A percentile compares a stretch with the other conserved stretches of the same genome.
These are phyloP conservation scores for Xanthoceras sorbifolium DNA, from an alignment of 345 rosid genomes.

Conservation along the genomic window DNA sequence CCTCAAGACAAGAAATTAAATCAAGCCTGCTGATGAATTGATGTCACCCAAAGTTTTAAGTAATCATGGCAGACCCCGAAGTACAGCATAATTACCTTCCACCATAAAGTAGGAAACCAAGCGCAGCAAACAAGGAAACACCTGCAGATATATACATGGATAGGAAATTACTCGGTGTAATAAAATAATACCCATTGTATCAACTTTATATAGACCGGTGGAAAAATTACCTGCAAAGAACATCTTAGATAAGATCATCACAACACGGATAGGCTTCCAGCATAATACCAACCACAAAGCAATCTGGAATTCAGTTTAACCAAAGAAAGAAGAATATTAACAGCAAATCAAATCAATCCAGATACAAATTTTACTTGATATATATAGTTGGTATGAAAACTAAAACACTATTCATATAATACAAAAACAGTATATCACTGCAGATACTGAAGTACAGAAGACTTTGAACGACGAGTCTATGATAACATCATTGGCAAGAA, in stretches of 20 bases:
- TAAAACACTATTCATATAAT: neutral
- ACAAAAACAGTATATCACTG: neutral
- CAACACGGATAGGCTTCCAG: constrained; percentile 67
- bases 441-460: neutral
- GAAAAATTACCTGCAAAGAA: constrained; percentile 75
- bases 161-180: constrained; percentile 20
- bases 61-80: constrained; percentile 6
- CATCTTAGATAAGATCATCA: constrained; percentile 67
- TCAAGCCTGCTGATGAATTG: neutral
- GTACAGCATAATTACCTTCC: constrained; percentile 64
- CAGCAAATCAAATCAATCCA: constrained; percentile 4
- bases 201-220: neutral
- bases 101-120: constrained; percentile 87
- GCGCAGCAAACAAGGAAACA: constrained; percentile 79
- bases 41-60: constrained; percentile 12
- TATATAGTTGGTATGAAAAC: neutral
- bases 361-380: neutral
- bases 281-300: constrained; percentile 79
- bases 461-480: neutral
- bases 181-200: neutral
- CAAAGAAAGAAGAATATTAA: constrained; percentile 12
- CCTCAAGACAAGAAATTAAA: neutral
- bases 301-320: constrained; percentile 45
- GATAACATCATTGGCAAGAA: neutral
- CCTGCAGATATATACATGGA: constrained; percentile 41